Evolutionary conservation across 495 filamentous ascomycete species (phyloP).

Genomic region (Annulohypoxylon maeteangense): DNA sequence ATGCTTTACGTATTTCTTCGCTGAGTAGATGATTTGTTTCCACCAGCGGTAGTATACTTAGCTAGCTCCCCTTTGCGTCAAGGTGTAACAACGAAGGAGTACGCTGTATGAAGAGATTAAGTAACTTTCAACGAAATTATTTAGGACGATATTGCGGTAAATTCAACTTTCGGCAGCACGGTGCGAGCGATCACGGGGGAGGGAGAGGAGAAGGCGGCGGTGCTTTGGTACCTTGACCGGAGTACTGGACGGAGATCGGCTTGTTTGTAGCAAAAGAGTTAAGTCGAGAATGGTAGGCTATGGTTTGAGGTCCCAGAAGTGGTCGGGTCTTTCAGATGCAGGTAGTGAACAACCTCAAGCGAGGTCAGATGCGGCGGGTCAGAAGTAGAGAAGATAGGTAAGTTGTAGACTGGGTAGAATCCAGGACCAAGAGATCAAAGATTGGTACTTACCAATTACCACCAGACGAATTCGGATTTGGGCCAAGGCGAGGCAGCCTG

Average conservation of each 20-base stretch:
- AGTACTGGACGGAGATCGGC: conserved; percentile 17
- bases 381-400: conserved; percentile 15
- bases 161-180: conserved; percentile 26
- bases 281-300: conserved; percentile 38
- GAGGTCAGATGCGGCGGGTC: conserved; percentile 26
- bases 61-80: not conserved
- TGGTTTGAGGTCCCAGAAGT: conserved; percentile 26
- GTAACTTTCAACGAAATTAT: conserved; percentile 8
- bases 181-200: conserved; percentile 24
- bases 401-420: conserved; percentile 17
- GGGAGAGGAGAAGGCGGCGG: conserved; percentile 11
- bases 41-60: conserved; percentile 17
- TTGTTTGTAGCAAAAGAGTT: conserved; percentile 37
- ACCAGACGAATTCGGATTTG: conserved; percentile 26
- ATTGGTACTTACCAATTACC: conserved; percentile 27
- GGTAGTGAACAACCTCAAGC: conserved; percentile 18
- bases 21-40: conserved; percentile 6
- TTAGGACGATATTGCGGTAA: conserved; percentile 8
- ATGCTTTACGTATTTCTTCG: conserved; percentile 34
- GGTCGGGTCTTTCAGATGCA: conserved; percentile 36
- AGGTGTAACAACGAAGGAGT: conserved; percentile 1
- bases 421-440: conserved; percentile 22
- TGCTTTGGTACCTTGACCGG: conserved; percentile 20
- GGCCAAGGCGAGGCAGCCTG: conserved; percentile 33
- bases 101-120: not conserved